Base-by-base conservation (phyloP, 176 grass and related monocot species). In the Avena eriantha region DNA sequence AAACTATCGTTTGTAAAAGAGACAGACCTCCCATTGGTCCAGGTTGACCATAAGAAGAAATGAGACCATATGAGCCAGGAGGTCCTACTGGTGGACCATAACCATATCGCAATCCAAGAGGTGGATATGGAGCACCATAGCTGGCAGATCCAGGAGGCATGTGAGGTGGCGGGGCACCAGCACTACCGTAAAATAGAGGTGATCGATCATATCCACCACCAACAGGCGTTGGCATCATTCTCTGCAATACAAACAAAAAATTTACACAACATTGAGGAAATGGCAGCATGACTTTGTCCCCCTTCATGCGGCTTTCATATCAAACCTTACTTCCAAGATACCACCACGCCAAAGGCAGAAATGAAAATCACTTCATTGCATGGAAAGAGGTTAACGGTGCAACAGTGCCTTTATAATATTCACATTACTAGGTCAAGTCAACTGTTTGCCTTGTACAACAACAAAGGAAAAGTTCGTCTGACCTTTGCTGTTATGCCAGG, bases 1-100 rank as follows among this genome's bases (percentile, higher is more conserved):
- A 54, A 81, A 85, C 33, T 34, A 69, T 13, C 57, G 80, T 68
- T 46, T 63, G 39, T 64, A 77, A 84, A 82, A 85, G 53, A 90
- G 79, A 89, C 59, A 91, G 63, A 97, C 93, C 95, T 68, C 95
- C 86, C 82, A 95, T 89, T 56, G 89, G 87, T 45, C 93, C 93
- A 82, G 90, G 84, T 90, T 91, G 89, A 59, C 86, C 91, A 91
- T 98, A 98, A 26, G 92, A 92, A 81, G 96, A 94, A 51, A 91
- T 87, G 89, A 93, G 92, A 11, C 91, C 81, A 83, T 98, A 98
- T 71, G 92, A 83, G 76, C 88, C 93, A 92, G 88, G 86, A 82
- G 88, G 71, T 72, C 86, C 86, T 33, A 82, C 83, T 46, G 93
- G 81, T 69, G 93, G 90, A 39, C 90, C 91, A 84, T 98, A 98